Evolutionary conservation across 2,329 filamentous ascomycete genomes (phyloP).

Genomic region (Pseudogymnoascus sp.): DNA sequence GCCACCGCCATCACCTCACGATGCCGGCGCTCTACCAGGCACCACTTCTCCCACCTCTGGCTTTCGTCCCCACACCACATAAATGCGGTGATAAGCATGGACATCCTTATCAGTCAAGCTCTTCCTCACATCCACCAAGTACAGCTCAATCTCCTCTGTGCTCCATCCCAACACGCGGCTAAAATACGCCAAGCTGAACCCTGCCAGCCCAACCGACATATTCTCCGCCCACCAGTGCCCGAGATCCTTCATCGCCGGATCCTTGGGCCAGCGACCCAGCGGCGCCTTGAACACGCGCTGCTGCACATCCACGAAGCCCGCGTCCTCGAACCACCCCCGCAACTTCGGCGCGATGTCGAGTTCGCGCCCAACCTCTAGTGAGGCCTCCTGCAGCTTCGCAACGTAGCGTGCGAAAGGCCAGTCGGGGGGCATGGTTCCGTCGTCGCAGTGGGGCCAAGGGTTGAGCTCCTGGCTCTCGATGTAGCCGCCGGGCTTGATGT

Average conservation of each 20-base stretch:
- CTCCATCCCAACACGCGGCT: conserved; percentile 23
- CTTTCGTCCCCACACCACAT: conserved; percentile 25
- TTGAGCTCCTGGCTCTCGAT: conserved; percentile 19
- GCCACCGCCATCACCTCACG: neutral
- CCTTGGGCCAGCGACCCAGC: conserved; percentile 43
- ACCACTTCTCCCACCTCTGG: neutral
- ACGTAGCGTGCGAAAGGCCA: conserved; percentile 34
- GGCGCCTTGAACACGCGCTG: conserved; percentile 37
- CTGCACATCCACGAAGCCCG: conserved; percentile 26
- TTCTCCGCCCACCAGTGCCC: conserved; percentile 23
- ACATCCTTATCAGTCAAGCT: conserved; percentile 21
- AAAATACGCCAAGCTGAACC: conserved; percentile 23
- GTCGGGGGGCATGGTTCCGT: conserved; percentile 34
- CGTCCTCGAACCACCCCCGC: conserved; percentile 18
- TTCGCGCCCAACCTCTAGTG: conserved; percentile 25
- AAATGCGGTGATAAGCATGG: conserved; percentile 24
- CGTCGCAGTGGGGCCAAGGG: conserved; percentile 31
- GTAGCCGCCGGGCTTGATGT: conserved; percentile 19
- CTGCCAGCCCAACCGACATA: conserved; percentile 20
- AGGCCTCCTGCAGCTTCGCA: conserved; percentile 29
- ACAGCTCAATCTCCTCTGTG: conserved; percentile 25
- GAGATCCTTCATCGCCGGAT: conserved; percentile 14
- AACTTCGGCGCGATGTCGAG: conserved; percentile 20
- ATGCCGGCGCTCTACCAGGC: neutral
- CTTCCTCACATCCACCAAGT: conserved; percentile 17